phyloP scores from a whole-genome alignment of 2,329 filamentous ascomycete species.

The Monosporascus sp. region DNA sequence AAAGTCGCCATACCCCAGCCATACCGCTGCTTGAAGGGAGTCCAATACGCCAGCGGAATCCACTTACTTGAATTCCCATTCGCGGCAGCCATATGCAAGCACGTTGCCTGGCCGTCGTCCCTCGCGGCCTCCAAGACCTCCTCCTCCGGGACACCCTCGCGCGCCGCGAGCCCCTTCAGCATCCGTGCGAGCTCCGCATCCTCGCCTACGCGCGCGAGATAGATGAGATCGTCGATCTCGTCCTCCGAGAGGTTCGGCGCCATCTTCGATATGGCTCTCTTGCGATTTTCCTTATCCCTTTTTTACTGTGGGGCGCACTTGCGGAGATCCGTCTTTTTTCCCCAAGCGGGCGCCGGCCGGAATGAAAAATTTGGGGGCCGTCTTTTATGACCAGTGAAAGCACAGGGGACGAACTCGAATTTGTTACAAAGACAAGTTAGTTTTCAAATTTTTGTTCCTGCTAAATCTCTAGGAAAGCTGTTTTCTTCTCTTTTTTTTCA shows the following conservation, averaged over 20 bases:
- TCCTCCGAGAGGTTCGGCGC: constrained; percentile 62
- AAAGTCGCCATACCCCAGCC: no score
- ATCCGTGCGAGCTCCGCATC: constrained; percentile 57
- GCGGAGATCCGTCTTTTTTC: constrained; percentile 3
- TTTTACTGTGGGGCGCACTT: background rate
- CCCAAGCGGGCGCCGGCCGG: no score
- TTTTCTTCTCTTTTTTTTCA: background rate
- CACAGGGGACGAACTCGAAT: no score
- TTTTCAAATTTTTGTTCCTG: no score
- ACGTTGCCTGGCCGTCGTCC: constrained; percentile 73
- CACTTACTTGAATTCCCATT: constrained; percentile 76
- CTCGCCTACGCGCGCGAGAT: constrained; percentile 77
- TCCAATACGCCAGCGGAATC: background rate
- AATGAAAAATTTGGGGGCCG: background rate
- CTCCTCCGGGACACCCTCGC: constrained; percentile 54
- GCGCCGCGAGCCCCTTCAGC: constrained; percentile 55
- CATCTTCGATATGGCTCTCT: constrained; percentile 25
- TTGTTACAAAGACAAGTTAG: no score
- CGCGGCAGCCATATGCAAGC: constrained; percentile 85
- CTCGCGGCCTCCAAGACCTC: constrained; percentile 65
- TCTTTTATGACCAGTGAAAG: background rate
- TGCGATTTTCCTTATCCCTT: background rate
- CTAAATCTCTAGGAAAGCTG: no score
- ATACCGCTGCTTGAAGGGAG: background rate
- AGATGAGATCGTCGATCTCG: constrained; percentile 86